Conservation (phyloP, 495 filamentous ascomycete species). For the Letharia lupina region DNA sequence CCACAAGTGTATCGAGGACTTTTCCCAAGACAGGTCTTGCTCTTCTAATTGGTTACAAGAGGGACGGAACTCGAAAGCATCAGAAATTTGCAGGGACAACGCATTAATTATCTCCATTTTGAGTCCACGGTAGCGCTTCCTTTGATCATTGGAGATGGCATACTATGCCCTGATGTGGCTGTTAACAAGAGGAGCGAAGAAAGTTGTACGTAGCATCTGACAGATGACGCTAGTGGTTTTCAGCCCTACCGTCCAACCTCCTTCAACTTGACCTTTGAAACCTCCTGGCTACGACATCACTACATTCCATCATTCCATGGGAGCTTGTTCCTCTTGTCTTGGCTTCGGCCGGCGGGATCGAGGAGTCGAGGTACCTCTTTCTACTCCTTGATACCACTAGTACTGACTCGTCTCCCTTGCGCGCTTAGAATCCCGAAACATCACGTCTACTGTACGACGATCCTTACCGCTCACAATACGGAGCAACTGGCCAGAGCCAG, state of each 20-base stretch:
- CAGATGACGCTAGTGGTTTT: background rate
- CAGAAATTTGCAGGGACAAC: background rate
- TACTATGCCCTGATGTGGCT: background rate
- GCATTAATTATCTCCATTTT: background rate
- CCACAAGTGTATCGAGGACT: background rate
- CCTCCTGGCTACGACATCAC: background rate
- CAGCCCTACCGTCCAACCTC: background rate
- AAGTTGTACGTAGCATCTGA: background rate
- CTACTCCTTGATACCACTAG: slow-evolving; percentile 15
- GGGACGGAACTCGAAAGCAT: background rate
- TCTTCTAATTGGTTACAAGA: too few relatives aligned
- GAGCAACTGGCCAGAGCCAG: slow-evolving; percentile 38
- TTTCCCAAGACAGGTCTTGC: background rate
- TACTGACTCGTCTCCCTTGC: slow-evolving; percentile 17
- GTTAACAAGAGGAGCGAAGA: background rate
- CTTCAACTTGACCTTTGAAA: background rate
- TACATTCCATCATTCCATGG: slow-evolving; percentile 40
- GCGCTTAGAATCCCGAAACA: slow-evolving; percentile 38
- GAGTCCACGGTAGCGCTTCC: background rate
- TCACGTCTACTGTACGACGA: slow-evolving; percentile 46
- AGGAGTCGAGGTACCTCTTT: slow-evolving; percentile 35
- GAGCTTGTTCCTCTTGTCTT: slow-evolving; percentile 45
- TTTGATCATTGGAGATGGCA: background rate
- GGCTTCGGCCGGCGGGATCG: slow-evolving; percentile 37
- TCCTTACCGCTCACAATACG: slow-evolving; percentile 42